Evolutionary conservation across 2,329 filamentous ascomycete species (phyloP), one percentile per base, ranked within the genome.

Genomic region (Capronia americana): DNA sequence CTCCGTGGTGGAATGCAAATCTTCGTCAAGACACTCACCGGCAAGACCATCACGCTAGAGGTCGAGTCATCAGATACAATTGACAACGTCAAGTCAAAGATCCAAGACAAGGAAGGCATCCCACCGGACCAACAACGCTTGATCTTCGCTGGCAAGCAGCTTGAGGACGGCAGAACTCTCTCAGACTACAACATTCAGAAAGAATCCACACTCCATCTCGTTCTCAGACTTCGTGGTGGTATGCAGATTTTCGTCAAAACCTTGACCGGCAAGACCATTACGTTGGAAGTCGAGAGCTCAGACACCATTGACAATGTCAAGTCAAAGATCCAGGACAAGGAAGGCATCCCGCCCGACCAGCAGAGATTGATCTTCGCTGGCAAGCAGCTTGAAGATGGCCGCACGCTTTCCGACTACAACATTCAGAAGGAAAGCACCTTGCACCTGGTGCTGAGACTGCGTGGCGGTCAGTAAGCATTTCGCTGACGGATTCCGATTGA

Each of bases 161-260:
- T 97, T 0, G 92, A 97, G 78, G 93, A 97, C 73, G 93, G 93
- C 57, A 91, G 93, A 24, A 97, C 93, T 0, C 84, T 97, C 0
- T 90, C 88, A 58, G 94, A 97, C 78, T 97, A 97, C 88, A 97
- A 97, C 84, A 97, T 97, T 55, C 94, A 98, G 80, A 94, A 94
- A 83, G 92, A 94, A 77, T 91, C 88, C 0, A 94, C 92, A 0
- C 85, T 94, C 1, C 91, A 94, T 78, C 78, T 94, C 63, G 91
- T 94, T 55, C 88, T 94, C 26, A 89, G 91, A 77, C 87, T 94
- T 5, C 90, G 91, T 81, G 90, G 90, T 85, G 90, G 90, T 80
- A 92, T 91, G 89, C 86, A 93, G 74, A 93, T 93, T 72, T 93
- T 93, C 72, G 91, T 93, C 76, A 93, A 92, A 85, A 92, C 90